Evolutionary conservation across 2,329 filamentous ascomycete species (phyloP).

Genomic region (Hymenoscyphus fraxineus): DNA sequence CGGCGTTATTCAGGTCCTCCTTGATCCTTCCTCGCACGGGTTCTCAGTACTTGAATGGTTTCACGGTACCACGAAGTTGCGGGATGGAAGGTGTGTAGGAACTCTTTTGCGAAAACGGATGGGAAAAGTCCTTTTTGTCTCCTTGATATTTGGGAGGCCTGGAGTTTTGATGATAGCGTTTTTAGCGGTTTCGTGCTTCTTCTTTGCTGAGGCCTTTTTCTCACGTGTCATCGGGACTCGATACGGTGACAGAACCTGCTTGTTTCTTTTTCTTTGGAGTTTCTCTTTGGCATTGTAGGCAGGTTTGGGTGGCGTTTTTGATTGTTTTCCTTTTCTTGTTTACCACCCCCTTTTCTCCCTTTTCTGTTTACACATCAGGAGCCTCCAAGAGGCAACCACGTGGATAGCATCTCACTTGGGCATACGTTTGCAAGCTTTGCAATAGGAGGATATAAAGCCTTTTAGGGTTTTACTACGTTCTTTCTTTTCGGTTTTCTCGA

Average conservation of each 20-base stretch:
- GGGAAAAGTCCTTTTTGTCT: slow-evolving; percentile 1
- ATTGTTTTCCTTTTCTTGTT: not conserved
- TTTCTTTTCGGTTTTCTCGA: too few species aligned
- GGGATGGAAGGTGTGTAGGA: not conserved
- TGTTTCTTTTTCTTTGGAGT: not conserved
- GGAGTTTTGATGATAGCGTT: not conserved
- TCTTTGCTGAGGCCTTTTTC: not conserved
- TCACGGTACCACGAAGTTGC: not conserved
- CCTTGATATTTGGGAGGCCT: not conserved
- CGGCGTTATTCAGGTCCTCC: not conserved
- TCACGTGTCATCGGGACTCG: not conserved
- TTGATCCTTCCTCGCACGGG: not conserved
- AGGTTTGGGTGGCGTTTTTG: not conserved
- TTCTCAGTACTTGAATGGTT: not conserved
- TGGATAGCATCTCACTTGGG: not conserved
- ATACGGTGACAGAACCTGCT: not conserved
- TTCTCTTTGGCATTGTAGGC: not conserved
- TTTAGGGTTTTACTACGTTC: not conserved
- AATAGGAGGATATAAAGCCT: not conserved
- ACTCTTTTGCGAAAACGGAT: not conserved
- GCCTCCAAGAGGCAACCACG: not conserved
- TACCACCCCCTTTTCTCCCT: too few species aligned
- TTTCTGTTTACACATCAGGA: not conserved
- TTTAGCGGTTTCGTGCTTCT: not conserved
- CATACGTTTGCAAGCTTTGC: not conserved